Evolutionary conservation across 495 filamentous ascomycete species (phyloP), one percentile per base, ranked within the genome.

Genomic region (Lasiosphaeria miniovina): DNA sequence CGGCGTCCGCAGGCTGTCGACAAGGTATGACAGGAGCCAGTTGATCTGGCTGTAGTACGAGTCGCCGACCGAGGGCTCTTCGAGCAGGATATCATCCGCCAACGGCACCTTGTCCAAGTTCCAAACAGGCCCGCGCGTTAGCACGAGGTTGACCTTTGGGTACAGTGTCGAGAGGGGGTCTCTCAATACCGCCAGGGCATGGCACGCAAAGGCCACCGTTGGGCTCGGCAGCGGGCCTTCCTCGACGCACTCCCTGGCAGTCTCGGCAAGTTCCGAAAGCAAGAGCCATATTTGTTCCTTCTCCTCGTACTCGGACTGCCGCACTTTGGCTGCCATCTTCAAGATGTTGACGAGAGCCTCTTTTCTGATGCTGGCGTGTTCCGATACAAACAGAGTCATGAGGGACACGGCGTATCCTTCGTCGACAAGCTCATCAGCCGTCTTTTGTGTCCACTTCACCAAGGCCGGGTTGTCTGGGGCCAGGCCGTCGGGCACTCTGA

Each of bases 151-250:
- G 77, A 93, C 76, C 66, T 96, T 96, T 35, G 84, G 81, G 66
- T 96, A 98, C 41, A 98, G 81, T 60, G 84, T 85, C 65, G 96
- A 90, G 48, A 89, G 76, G 8, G 94, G 93, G 60, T 93, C 86
- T 3, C 76, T 78, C 32, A 95, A 74, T 17, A 96, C 84, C 2
- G 79, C 68, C 8, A 92, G 74, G 14, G 84, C 85, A 58, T 82
- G 83, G 40, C 87, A 82, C 24, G 91, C 86, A 64, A 95, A 94
- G 46, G 88, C 82, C 6, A 86, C 82, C 4, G 88, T 80, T 7
- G 90, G 80, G 70, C 86, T 89, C 3, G 91, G 88, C 8, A 96
- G 72, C 4, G 90, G 85, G 7, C 73, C 68, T 3, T 77, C 71
- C 36, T 82, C 73, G 35, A 89, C 79, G 33, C 76, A 59, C 3